These are phyloP conservation scores for Dysphania ambrosioides DNA, from an alignment of 148 eudicot species.

Conservation along the genomic window DNA sequence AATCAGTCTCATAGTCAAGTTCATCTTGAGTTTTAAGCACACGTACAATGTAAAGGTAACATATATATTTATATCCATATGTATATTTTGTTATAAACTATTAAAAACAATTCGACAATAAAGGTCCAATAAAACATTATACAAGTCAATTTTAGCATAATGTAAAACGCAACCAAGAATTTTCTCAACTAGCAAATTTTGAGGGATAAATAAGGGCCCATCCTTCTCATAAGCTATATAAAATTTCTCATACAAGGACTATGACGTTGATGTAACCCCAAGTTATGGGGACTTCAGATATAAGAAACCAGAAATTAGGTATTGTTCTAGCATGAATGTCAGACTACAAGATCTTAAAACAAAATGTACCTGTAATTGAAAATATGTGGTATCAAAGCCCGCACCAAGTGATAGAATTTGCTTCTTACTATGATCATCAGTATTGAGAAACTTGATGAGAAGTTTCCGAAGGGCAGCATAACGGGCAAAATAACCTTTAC, in stretches of 20 bases:
- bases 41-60: not conserved
- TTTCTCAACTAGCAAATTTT: not conserved
- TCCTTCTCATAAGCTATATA: not conserved
- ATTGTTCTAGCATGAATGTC: not conserved
- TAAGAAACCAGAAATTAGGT: not conserved
- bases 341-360: not conserved
- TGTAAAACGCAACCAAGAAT: not conserved
- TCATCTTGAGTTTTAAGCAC: not conserved
- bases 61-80: not conserved
- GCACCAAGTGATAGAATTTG: slow-evolving; percentile 96
- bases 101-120: not conserved
- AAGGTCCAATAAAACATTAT: not conserved
- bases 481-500: slow-evolving; percentile 88
- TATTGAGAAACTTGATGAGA: slow-evolving; percentile 70
- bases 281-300: not conserved
- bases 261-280: not conserved
- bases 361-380: slow-evolving; percentile 73
- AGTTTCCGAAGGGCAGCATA: slow-evolving; percentile 86
- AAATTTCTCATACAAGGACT: not conserved
- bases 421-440: slow-evolving; percentile 55
- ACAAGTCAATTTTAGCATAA: not conserved
- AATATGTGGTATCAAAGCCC: slow-evolving; percentile 95
- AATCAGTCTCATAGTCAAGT: not conserved
- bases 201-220: not conserved
- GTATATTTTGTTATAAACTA: not conserved